These are phyloP conservation scores for Musa acuminata DNA, from an alignment of 176 grass and related monocot species.

Conservation along the genomic window DNA sequence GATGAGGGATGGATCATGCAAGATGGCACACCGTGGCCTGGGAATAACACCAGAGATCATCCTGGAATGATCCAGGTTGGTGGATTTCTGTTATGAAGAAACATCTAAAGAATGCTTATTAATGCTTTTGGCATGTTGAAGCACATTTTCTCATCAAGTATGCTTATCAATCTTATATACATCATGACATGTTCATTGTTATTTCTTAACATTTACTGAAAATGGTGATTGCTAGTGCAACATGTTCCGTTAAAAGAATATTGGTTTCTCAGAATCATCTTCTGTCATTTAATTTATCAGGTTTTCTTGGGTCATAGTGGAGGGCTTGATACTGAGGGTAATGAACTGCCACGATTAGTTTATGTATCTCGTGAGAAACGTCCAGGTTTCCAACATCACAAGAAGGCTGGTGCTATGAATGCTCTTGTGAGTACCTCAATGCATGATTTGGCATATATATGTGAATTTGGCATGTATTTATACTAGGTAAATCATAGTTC, in stretches of 20 bases:
- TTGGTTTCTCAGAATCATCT: slow-evolving; percentile 17
- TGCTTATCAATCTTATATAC: not conserved
- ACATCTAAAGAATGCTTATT: not conserved
- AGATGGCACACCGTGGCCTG: slow-evolving; percentile 98
- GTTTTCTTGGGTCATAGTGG: slow-evolving; percentile 98
- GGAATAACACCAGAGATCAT: slow-evolving; percentile 99
- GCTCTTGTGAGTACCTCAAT: slow-evolving; percentile 62
- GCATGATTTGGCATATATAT: not conserved
- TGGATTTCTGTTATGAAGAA: not conserved
- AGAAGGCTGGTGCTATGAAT: slow-evolving; percentile 99
- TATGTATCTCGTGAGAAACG: slow-evolving; percentile 99
- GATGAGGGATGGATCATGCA: slow-evolving; percentile 99
- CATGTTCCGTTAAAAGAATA: not conserved
- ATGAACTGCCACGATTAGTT: slow-evolving; percentile 92
- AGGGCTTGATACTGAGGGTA: slow-evolving; percentile 77
- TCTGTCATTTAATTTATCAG: slow-evolving; percentile 26
- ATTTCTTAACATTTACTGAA: not conserved
- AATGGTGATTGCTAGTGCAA: no score
- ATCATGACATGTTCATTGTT: not conserved
- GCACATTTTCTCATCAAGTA: not conserved
- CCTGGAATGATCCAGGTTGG: slow-evolving; percentile 97
- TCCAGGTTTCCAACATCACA: slow-evolving; percentile 92
- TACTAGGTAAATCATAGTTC: slow-evolving; percentile 9
- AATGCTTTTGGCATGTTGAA: not conserved
- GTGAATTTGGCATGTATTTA: not conserved